A percentile compares a stretch with the other conserved stretches of the same genome.
Evolutionary conservation across 2,329 filamentous ascomycete species (phyloP).

Genomic region (Ceratocystis destructans): DNA sequence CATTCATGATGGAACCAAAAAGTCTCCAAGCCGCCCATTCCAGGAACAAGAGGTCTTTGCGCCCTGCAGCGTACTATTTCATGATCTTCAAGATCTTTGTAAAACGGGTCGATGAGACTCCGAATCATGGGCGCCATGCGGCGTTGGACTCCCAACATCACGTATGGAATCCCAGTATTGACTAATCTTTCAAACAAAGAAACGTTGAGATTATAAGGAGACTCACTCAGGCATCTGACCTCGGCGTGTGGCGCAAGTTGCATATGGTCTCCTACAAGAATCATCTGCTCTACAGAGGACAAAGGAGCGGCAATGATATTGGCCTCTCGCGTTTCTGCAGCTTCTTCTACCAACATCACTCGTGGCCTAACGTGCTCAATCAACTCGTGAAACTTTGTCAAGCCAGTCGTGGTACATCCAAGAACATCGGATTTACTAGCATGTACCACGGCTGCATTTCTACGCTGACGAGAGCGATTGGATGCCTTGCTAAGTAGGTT

Average conservation of each 20-base stretch:
- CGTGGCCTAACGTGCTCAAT: constrained; percentile 52
- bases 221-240: constrained; percentile 41
- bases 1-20: constrained; percentile 41
- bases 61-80: constrained; percentile 26
- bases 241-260: constrained; percentile 61
- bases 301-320: constrained; percentile 40
- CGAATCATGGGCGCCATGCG: constrained; percentile 38
- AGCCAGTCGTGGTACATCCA: constrained; percentile 60
- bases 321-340: constrained; percentile 60
- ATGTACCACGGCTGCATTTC: constrained; percentile 36
- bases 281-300: constrained; percentile 38
- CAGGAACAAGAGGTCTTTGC: constrained; percentile 31
- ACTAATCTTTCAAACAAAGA: constrained; percentile 73
- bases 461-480: constrained; percentile 44
- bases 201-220: constrained; percentile 53
- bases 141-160: constrained; percentile 54
- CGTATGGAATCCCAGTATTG: constrained; percentile 48
- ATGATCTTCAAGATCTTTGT: constrained; percentile 34
- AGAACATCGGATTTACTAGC: constrained; percentile 32
- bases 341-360: constrained; percentile 64
- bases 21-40: constrained; percentile 28
- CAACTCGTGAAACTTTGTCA: constrained; percentile 65
- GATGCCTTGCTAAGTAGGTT: constrained; percentile 36
- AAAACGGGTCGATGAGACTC: constrained; percentile 35
- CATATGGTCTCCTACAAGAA: constrained; percentile 62